Percentiles rank a stretch among this genome's conserved stretches.
Conservation (phyloP, 306 rosid species). For the Fragaria iinumae region DNA sequence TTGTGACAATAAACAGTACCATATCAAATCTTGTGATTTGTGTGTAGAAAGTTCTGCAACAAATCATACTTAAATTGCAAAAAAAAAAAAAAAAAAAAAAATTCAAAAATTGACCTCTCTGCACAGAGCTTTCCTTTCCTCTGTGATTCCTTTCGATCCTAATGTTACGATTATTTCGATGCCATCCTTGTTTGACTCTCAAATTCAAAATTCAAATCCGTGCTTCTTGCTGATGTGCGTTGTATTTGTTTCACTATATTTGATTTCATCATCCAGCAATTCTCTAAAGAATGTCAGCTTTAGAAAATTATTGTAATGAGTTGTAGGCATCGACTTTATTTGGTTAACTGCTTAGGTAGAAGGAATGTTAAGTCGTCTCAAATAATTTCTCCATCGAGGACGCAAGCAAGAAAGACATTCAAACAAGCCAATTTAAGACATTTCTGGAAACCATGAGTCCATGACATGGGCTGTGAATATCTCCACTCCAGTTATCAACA, state of each 20-base stretch:
- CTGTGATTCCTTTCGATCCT: slow-evolving; percentile 64
- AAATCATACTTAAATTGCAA: background rate
- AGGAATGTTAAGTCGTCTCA: slow-evolving; percentile 64
- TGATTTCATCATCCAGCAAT: background rate
- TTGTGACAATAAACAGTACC: background rate
- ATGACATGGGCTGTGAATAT: slow-evolving; percentile 66
- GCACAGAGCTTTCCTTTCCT: slow-evolving; percentile 70
- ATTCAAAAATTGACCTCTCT: slow-evolving; percentile 21
- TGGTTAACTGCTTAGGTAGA: slow-evolving; percentile 45
- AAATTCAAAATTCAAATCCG: background rate
- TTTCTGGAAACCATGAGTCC: slow-evolving; percentile 63
- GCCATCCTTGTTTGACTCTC: slow-evolving; percentile 53
- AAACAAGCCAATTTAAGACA: slow-evolving; percentile 45
- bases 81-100: slow-evolving; percentile 29
- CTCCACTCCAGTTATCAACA: no score
- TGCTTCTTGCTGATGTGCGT: background rate
- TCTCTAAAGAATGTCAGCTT: background rate
- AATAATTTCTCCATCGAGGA: slow-evolving; percentile 55
- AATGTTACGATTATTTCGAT: slow-evolving; percentile 72
- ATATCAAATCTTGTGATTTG: background rate
- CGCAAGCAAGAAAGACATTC: slow-evolving; percentile 26
- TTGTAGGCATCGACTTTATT: background rate
- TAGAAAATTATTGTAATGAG: background rate
- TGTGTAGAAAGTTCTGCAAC: background rate
- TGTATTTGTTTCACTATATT: background rate